Evolutionary conservation across 768 basidiomycete species (phyloP), one percentile per base, ranked within the genome.

Genomic region (Rubroboletus satanas): DNA sequence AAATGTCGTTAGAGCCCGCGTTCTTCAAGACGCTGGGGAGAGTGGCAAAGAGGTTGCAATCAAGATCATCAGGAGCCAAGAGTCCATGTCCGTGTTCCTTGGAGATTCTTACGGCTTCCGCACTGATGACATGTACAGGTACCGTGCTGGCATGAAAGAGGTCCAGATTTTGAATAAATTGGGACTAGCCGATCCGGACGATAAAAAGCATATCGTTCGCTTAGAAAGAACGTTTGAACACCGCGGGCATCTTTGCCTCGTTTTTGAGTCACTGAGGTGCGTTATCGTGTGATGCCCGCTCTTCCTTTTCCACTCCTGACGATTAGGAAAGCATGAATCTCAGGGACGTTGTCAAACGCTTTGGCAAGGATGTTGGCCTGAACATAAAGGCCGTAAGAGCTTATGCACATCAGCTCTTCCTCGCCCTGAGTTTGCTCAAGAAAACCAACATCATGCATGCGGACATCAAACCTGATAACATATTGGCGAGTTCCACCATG

Each of bases 401-500:
- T n/a, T 99, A 99, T 68, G 87, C 97, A 31, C 92, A 96, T 62
- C 97, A 99, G 67, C 84, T 99, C 49, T 95, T 98, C 73, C 79
- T 98, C 49, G 82, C 92, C 17, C 71, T 98, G 59, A 83, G 88
- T 61, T 76, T 95, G 51, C 76, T 98, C 66, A 83, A 84, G 61
- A 98, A 98, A 74, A 81, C 85, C 55, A 93, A 90, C 60, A 84
- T 98, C 55, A 97, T 98, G 83, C 97, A 99, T 65, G 97, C 97
- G 7, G 97, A 99, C 67, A 91, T 99, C 69, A 98, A 98, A 72
- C 97, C 97, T 18, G 97, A 98, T 70, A 98, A 98, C 68, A 96
- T 99, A 41, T 71, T 98, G 65, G 95, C 94, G 58, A 32, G 86
- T 79, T 35, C 45, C 17, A n/a, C 54, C 31, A 10, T 50, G 21